Evolutionary conservation across 768 basidiomycete species (phyloP).

Genomic region (Pisolithus sp.): DNA sequence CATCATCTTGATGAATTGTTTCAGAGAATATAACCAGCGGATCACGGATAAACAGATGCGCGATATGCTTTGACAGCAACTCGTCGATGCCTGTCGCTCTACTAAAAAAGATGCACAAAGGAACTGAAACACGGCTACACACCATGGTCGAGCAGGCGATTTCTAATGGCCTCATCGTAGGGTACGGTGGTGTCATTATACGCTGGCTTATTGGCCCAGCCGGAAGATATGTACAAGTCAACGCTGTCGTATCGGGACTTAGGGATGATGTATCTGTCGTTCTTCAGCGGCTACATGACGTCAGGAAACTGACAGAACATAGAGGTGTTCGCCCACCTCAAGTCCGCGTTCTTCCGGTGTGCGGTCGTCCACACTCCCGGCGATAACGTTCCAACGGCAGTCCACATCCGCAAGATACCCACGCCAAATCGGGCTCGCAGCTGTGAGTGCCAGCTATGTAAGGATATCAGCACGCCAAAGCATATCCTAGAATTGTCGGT

Average conservation of each 20-base stretch:
- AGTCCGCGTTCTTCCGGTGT: slow-evolving; percentile 91
- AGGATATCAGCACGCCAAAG: slow-evolving; percentile 1
- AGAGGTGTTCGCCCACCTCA: slow-evolving; percentile 42
- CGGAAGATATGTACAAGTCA: slow-evolving; percentile 84
- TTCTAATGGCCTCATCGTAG: slow-evolving; percentile 67
- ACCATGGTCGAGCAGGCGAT: slow-evolving; percentile 72
- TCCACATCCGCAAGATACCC: slow-evolving; percentile 96
- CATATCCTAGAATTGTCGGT: background rate
- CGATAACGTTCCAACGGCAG: slow-evolving; percentile 98
- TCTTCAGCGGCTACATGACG: slow-evolving; percentile 59
- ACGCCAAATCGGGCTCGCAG: slow-evolving; percentile 91
- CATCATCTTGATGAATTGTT: slow-evolving; percentile 88
- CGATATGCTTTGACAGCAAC: slow-evolving; percentile 82
- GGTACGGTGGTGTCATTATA: slow-evolving; percentile 89
- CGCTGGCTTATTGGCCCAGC: slow-evolving; percentile 82
- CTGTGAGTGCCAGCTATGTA: slow-evolving; percentile 81
- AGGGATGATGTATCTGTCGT: slow-evolving; percentile 73
- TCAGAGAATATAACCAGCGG: slow-evolving; percentile 94
- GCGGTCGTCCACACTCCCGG: slow-evolving; percentile 96
- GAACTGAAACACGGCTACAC: background rate
- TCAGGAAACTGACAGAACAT: slow-evolving; percentile 3
- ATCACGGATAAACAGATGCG: slow-evolving; percentile 96
- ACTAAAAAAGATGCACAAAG: background rate
- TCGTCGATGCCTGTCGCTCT: slow-evolving; percentile 68
- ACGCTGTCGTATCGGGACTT: slow-evolving; percentile 98